A percentile compares a stretch with the other conserved stretches of the same genome.
Evolutionary conservation across 2,329 filamentous ascomycete genomes (phyloP).

Genomic region (Penicillium decumbens): DNA sequence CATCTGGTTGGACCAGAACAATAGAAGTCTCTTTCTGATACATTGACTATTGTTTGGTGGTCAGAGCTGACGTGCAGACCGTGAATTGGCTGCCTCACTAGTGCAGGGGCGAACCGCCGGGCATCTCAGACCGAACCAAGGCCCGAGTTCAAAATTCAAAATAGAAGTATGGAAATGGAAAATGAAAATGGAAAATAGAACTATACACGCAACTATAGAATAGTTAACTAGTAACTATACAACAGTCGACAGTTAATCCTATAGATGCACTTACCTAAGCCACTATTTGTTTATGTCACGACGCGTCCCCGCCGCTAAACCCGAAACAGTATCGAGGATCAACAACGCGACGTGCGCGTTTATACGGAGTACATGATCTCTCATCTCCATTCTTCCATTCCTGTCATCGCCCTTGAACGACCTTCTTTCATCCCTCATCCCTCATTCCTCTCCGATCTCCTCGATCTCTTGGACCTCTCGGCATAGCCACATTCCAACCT

Average conservation of each 20-base stretch:
- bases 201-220: not conserved
- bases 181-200: not conserved
- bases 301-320: constrained; percentile 31
- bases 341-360: constrained; percentile 30
- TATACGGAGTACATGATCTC: not conserved
- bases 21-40: not conserved
- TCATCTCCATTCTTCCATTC: constrained; percentile 4
- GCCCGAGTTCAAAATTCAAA: not conserved
- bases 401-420: not conserved
- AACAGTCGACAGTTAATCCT: too few species aligned
- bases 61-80: not conserved
- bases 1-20: not conserved
- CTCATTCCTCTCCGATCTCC: not conserved
- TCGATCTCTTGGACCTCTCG: not conserved
- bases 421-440: not conserved
- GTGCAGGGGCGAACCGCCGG: not conserved
- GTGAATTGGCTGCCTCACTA: not conserved
- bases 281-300: constrained; percentile 23
- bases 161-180: not conserved
- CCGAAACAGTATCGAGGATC: constrained; percentile 28
- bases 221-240: too few species aligned
- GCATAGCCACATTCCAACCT: constrained; percentile 10
- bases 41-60: not conserved
- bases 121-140: not conserved
- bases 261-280: constrained; percentile 5